Evolutionary conservation across 2,329 filamentous ascomycete species (phyloP), one percentile per base, ranked within the genome.

Genomic region (Knufia fluminis): DNA sequence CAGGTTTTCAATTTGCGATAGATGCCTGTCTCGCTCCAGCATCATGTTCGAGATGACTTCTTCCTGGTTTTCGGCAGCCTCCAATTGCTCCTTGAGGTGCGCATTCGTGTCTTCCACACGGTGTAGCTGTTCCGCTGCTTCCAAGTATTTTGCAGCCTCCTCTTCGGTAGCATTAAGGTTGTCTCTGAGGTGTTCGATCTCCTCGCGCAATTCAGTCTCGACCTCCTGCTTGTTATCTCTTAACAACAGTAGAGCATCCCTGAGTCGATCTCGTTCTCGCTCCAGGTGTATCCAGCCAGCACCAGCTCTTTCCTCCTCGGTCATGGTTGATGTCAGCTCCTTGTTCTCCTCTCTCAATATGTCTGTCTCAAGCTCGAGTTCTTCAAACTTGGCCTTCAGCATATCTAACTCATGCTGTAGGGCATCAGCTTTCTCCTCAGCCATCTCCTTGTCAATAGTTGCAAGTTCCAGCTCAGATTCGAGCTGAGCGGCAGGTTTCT

Each of bases 11-110:
- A 59, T 57, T 35, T 52, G n/a, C 28, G 46, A 43, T 12, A 50
- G 51, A 22, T 51, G 46, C 33, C 77, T 78, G 72, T 92, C 83
- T 61, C 94, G 96, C 61, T 88, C 84, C 54, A 92, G 86, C 0
- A 86, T 88, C 33, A 98, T 76, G 55, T 94, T 85, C 65, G 95
- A 90, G 53, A 97, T 89, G 78, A 96, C 91, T 58, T 94, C 86
- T 64, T 97, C 92, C 10, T 88, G 86, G 3, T 86, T 86, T 8
- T 92, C 75, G 4, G 88, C 88, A 44, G 85, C 86, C 60, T 98
- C 90, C 2, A 98, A 78, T 66, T 96, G 92, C 63, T 94, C 85
- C 45, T 86, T 83, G 10, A 98, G 77, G 59, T 97, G 87, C 56
- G 92, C 85, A 36, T 92, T 81, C 32, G 82, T 82, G 8, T 80